phyloP scores from a whole-genome alignment of 1,284 basidiomycete species.

The Cutaneotrichosporon spelunceum region DNA sequence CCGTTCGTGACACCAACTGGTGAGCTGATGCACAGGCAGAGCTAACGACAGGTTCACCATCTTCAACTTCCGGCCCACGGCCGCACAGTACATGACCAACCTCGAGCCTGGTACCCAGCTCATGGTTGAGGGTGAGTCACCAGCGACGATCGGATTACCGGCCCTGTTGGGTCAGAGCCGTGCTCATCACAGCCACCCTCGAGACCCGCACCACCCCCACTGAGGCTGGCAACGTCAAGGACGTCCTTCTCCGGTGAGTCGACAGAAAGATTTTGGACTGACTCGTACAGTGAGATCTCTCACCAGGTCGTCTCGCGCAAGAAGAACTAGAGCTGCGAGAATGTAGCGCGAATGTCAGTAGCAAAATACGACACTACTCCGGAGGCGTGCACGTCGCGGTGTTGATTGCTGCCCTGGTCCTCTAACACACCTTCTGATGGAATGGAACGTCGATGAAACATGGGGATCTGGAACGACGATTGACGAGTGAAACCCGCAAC shows the following conservation, averaged over 20 bases:
- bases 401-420: not conserved
- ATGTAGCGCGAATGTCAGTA: slow-evolving; percentile 1
- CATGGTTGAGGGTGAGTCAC: slow-evolving; percentile 39
- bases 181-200: slow-evolving; percentile 19
- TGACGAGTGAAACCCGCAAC: not conserved
- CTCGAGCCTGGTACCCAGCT: slow-evolving; percentile 36
- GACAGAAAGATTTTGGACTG: not conserved
- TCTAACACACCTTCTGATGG: not conserved
- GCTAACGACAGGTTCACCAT: slow-evolving; percentile 40
- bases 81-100: slow-evolving; percentile 28
- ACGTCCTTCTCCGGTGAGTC: slow-evolving; percentile 25
- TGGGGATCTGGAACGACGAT: not conserved
- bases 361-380: not conserved
- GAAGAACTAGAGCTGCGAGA: slow-evolving; percentile 12
- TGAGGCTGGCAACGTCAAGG: slow-evolving; percentile 21
- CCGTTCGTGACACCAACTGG: slow-evolving; percentile 31
- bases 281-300: slow-evolving; percentile 20
- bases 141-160: not conserved
- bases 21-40: not conserved
- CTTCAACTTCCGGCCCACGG: slow-evolving; percentile 40
- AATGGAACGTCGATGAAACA: not conserved
- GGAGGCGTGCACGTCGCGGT: not conserved
- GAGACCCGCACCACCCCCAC: slow-evolving; percentile 19
- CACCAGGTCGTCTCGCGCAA: slow-evolving; percentile 25
- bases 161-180: not conserved